Evolutionary conservation across 2,329 filamentous ascomycete species (phyloP).

Genomic region (Aspergillus sclerotialis): DNA sequence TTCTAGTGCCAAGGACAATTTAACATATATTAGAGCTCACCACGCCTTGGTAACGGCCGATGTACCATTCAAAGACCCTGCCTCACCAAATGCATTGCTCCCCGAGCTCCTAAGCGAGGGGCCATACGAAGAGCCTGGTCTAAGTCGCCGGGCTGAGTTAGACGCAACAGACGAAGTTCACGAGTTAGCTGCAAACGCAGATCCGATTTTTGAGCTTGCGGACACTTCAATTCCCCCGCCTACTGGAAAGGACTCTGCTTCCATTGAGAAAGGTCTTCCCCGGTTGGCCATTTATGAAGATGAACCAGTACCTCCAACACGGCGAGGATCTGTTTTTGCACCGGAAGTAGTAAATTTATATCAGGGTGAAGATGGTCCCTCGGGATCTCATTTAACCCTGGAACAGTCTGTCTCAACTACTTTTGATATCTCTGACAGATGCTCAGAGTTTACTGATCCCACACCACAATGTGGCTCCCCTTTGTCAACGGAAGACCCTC

Average conservation of each 20-base stretch:
- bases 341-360: conserved; percentile 37
- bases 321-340: conserved; percentile 39
- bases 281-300: conserved; percentile 14
- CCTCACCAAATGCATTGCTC: conserved; percentile 17
- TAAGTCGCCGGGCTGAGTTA: conserved; percentile 19
- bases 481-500: conserved; percentile 15
- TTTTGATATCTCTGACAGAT: conserved; percentile 1
- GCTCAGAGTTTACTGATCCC: conserved; percentile 4
- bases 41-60: conserved; percentile 49
- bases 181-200: conserved; percentile 26
- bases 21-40: conserved; percentile 51
- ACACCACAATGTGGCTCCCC: conserved; percentile 14
- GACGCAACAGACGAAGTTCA: conserved; percentile 23
- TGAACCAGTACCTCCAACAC: conserved; percentile 24
- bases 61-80: conserved; percentile 23
- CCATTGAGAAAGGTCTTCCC: not conserved
- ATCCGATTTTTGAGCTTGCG: conserved; percentile 32
- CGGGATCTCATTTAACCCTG: not conserved
- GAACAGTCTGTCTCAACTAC: conserved; percentile 4
- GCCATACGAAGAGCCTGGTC: conserved; percentile 23
- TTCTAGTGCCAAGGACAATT: conserved; percentile 37
- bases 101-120: conserved; percentile 26
- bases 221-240: conserved; percentile 21
- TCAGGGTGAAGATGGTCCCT: conserved; percentile 8
- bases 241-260: conserved; percentile 1